Evolutionary conservation across 2,329 filamentous ascomycete genomes (phyloP), one percentile per base, ranked within the genome.

Genomic region (Corinectria fuckeliana): DNA sequence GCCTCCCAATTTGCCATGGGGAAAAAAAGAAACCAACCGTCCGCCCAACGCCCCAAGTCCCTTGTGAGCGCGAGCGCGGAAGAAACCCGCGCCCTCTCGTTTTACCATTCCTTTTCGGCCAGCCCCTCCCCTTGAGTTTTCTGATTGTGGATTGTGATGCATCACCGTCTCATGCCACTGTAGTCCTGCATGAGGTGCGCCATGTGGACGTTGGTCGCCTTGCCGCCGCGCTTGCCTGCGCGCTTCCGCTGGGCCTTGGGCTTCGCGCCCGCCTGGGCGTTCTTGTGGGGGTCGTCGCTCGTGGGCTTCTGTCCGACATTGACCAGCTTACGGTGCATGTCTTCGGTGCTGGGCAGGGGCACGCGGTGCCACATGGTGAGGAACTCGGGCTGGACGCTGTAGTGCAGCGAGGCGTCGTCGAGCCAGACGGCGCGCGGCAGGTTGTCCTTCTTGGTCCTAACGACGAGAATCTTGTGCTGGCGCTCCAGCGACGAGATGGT

Each of bases 141-240:
- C n/a, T n/a, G n/a, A n/a, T n/a, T n/a, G n/a, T n/a, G n/a, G n/a
- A 18, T 1, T 6, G 5, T 3, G 5, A 28, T 18, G n/a, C 11
- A 14, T 75, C 68, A 82, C 58, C 79, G 72, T 68, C 81, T 78
- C 66, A 80, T 71, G 52, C 79, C 75, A 62, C 80, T 83, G 71
- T 81, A 93, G 73, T 94, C 91, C 78, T 92, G 89, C 72, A 96
- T 82, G 60, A 96, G 84, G 64, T 89, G 87, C 67, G 84, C 83
- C 92, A 97, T 96, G 74, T 97, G 93, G 25, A 87, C 88, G 74
- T 97, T 97, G 23, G 92, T 96, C 56, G 90, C 88, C 82, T 93
- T 95, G 65, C 90, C 91, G 39, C 87, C 86, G 60, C 88, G 85
- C 65, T 91, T 86, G 67, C 78, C 77, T 23, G 81, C 79, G 42